Conservation (phyloP, 805 yeast genomes). For the Kuraishia piskuri region DNA sequence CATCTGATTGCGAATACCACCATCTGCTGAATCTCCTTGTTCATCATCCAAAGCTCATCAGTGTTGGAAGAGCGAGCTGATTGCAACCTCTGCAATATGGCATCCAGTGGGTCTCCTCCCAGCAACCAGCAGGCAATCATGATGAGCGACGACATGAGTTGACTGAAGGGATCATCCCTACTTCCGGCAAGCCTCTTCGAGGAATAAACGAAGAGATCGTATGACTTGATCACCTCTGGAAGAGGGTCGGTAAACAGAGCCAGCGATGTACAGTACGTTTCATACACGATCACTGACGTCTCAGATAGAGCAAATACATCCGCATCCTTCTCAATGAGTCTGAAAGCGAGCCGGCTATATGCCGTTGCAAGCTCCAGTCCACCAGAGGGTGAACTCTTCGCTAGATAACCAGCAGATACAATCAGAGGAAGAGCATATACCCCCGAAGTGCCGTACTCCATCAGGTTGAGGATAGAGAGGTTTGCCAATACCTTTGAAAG, state of each 20-base stretch:
- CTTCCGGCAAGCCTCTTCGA: constrained; percentile 4
- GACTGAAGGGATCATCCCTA: not conserved
- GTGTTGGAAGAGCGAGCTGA: not conserved
- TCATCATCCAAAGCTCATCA: not conserved
- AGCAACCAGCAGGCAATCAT: constrained; percentile 10
- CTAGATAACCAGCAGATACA: constrained; percentile 26
- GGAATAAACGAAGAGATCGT: constrained; percentile 11
- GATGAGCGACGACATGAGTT: constrained; percentile 6
- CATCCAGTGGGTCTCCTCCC: constrained; percentile 7
- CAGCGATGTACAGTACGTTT: constrained; percentile 29
- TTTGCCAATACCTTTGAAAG: constrained; percentile 24
- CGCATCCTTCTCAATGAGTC: constrained; percentile 24
- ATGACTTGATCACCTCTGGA: constrained; percentile 21
- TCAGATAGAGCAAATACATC: constrained; percentile 22
- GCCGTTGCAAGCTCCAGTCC: constrained; percentile 31
- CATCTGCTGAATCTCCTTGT: not conserved
- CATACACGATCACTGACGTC: constrained; percentile 29
- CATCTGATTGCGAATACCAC: not conserved
- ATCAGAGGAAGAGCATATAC: constrained; percentile 30
- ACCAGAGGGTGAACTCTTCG: constrained; percentile 18
- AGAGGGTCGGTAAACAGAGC: constrained; percentile 34
- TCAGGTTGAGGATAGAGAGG: constrained; percentile 25
- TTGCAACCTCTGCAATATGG: constrained; percentile 6
- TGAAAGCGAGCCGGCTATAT: constrained; percentile 29
- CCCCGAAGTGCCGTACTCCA: constrained; percentile 30